Evolutionary conservation across 441 rosid species (phyloP).

Genomic region (Jatropha podagrica): DNA sequence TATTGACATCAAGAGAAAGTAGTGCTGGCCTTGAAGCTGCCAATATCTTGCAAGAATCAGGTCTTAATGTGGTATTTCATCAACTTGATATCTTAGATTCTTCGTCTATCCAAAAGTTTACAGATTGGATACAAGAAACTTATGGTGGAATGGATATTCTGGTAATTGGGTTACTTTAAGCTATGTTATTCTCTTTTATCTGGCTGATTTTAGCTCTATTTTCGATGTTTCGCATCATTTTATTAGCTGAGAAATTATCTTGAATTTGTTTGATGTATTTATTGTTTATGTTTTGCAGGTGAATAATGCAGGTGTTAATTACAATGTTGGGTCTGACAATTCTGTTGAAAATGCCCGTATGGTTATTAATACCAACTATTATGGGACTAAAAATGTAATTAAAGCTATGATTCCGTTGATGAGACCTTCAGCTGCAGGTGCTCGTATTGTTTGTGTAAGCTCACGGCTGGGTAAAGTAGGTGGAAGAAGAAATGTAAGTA

Average conservation of each 20-base stretch:
- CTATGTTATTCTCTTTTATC: background rate
- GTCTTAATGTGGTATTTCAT: slow-evolving; percentile 62
- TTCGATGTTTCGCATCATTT: background rate
- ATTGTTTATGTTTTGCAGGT: slow-evolving; percentile 49
- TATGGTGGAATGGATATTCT: slow-evolving; percentile 72
- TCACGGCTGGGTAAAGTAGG: slow-evolving; percentile 77
- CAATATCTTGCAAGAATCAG: slow-evolving; percentile 62
- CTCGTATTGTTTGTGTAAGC: slow-evolving; percentile 80
- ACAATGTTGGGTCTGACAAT: slow-evolving; percentile 69
- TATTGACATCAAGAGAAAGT: slow-evolving; percentile 75
- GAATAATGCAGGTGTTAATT: slow-evolving; percentile 93
- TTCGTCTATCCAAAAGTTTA: slow-evolving; percentile 49
- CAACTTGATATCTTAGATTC: slow-evolving; percentile 65
- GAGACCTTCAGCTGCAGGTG: slow-evolving; percentile 72
- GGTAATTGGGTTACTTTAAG: slow-evolving; percentile 37
- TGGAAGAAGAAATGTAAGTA: slow-evolving; percentile 84
- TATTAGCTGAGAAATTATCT: background rate
- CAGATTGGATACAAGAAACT: slow-evolving; percentile 58
- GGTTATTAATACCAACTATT: slow-evolving; percentile 69
- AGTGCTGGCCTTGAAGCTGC: slow-evolving; percentile 67
- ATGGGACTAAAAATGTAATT: slow-evolving; percentile 70
- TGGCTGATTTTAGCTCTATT: background rate
- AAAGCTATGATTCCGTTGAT: slow-evolving; percentile 84
- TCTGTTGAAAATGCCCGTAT: slow-evolving; percentile 63
- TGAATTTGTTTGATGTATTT: slow-evolving; percentile 11